Conservation (phyloP, 441 rosid species). For the Croton laevigatus region DNA sequence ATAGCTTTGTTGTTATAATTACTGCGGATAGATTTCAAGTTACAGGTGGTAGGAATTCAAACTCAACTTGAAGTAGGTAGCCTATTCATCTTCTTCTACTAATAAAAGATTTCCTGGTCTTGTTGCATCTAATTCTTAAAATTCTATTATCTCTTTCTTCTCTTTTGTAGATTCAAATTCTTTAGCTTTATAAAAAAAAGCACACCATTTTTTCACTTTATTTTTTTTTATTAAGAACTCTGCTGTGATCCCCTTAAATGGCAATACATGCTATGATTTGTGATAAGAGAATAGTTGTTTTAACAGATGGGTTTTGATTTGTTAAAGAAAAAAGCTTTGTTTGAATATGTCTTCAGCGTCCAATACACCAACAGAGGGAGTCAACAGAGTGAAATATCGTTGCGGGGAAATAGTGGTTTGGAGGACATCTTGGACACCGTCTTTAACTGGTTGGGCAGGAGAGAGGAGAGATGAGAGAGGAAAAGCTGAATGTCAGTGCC, state of each 20-base stretch:
- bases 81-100: conserved; percentile 6
- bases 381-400: too few species aligned
- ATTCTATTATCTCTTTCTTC: background rate
- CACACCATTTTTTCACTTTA: background rate
- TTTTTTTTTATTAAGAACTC: background rate
- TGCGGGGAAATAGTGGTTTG: too few species aligned
- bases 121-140: background rate
- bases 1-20: conserved; percentile 33
- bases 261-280: conserved; percentile 5
- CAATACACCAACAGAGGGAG: too few species aligned
- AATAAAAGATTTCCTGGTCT: background rate
- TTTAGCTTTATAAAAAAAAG: background rate
- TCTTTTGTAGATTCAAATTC: background rate
- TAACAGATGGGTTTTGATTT: conserved; percentile 95
- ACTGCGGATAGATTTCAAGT: conserved; percentile 46
- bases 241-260: background rate
- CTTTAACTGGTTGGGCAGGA: too few species aligned
- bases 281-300: conserved; percentile 19
- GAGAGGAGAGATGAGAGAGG: too few species aligned
- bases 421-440: too few species aligned
- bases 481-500: too few species aligned
- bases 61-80: conserved; percentile 62
- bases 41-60: conserved; percentile 37
- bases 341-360: too few species aligned
- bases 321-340: too few species aligned